These are phyloP conservation scores for Pneumocystis sp. DNA, from an alignment of 1,139 yeast species.

Conservation along the genomic window DNA sequence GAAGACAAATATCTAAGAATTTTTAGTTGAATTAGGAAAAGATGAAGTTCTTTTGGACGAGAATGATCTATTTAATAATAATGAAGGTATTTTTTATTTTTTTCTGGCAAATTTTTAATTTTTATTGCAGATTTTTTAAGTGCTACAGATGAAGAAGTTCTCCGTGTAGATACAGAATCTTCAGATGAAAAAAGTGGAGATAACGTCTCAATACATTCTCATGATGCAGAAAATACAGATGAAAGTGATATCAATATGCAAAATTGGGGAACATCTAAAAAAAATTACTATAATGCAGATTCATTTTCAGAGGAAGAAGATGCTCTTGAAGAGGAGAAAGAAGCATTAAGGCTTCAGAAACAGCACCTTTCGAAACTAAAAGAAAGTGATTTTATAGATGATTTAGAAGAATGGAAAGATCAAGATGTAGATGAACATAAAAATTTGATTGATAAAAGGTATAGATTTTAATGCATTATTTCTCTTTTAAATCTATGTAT, in stretches of 20 bases:
- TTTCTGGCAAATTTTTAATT: neutral
- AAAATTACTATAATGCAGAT: slow-evolving; percentile 73
- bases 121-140: slow-evolving; percentile 8
- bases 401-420: slow-evolving; percentile 23
- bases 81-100: neutral
- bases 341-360: slow-evolving; percentile 77
- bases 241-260: slow-evolving; percentile 28
- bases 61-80: no score
- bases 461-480: neutral
- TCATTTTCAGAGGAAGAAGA: slow-evolving; percentile 41
- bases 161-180: slow-evolving; percentile 10
- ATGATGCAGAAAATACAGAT: slow-evolving; percentile 2
- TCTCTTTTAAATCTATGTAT: neutral
- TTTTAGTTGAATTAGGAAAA: neutral
- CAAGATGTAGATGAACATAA: slow-evolving; percentile 13
- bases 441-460: neutral
- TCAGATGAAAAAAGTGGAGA: slow-evolving; percentile 12
- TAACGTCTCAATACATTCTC: slow-evolving; percentile 2
- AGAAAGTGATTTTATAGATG: slow-evolving; percentile 18
- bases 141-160: slow-evolving; percentile 18
- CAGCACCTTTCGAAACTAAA: slow-evolving; percentile 63
- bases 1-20: neutral
- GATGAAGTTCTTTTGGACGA: neutral
- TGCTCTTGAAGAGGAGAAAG: slow-evolving; percentile 37
- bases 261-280: slow-evolving; percentile 68